A percentile compares a stretch with the other conserved stretches of the same genome.
These are phyloP conservation scores for Tuctoria greenei DNA, from an alignment of 176 grass and related monocot genomes.

Conservation along the genomic window DNA sequence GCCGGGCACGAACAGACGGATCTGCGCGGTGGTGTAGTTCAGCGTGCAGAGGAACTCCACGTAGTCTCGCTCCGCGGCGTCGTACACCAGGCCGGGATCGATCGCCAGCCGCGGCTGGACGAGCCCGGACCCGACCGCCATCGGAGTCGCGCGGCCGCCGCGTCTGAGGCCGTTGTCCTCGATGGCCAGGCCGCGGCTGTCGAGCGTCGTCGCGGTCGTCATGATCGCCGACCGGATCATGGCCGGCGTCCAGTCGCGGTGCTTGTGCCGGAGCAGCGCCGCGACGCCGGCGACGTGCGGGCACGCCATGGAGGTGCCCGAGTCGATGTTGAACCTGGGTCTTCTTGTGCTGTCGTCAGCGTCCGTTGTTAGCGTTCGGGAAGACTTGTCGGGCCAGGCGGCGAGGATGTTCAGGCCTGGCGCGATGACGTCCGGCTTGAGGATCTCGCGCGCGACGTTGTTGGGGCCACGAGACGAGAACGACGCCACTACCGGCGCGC, in stretches of 20 bases:
- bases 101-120: constrained; percentile 36
- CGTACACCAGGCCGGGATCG: constrained; percentile 54
- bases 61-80: constrained; percentile 42
- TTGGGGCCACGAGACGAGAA: constrained; percentile 38
- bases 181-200: constrained; percentile 30
- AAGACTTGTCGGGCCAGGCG: constrained; percentile 9
- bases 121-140: constrained; percentile 28
- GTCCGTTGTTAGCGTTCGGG: background rate
- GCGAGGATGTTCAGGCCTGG: constrained; percentile 29
- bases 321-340: constrained; percentile 48
- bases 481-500: constrained; percentile 15
- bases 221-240: constrained; percentile 52
- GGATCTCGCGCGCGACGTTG: background rate
- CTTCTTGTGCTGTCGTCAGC: background rate
- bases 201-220: constrained; percentile 39
- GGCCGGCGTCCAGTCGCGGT: constrained; percentile 38
- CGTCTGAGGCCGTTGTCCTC: background rate
- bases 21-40: too few relatives aligned
- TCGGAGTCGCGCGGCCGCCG: constrained; percentile 37
- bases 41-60: constrained; percentile 13
- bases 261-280: constrained; percentile 17
- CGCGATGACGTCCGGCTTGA: constrained; percentile 41
- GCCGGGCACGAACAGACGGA: too few relatives aligned
- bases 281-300: constrained; percentile 57
- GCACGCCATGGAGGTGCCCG: constrained; percentile 80